A percentile compares a stretch with the other conserved stretches of the same genome.
Evolutionary conservation across 371 early-diverging fungal species (phyloP).

Genomic region (Phascolomyces articulosus): DNA sequence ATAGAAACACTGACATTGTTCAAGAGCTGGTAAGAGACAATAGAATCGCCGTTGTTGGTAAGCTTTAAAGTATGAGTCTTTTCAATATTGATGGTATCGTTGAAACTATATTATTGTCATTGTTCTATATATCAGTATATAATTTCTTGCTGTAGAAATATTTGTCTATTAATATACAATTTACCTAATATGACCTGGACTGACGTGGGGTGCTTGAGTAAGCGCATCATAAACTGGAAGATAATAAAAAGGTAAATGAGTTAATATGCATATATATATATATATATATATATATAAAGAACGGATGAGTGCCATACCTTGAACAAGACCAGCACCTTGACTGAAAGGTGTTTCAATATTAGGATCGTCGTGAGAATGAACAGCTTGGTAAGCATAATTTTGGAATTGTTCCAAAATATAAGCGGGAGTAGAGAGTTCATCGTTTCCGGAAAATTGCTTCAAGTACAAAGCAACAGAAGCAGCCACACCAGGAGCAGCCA

Average conservation of each 20-base stretch:
- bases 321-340: constrained; percentile 77
- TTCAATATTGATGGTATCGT: constrained; percentile 54
- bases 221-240: constrained; percentile 53
- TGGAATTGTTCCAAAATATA: constrained; percentile 37
- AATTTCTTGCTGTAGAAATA: too few species aligned
- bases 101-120: constrained; percentile 59
- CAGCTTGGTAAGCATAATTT: constrained; percentile 48
- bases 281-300: background rate
- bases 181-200: constrained; percentile 58
- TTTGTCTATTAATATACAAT: too few species aligned
- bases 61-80: constrained; percentile 49
- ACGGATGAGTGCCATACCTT: constrained; percentile 28
- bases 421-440: constrained; percentile 5
- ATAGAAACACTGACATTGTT: constrained; percentile 41
- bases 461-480: constrained; percentile 65
- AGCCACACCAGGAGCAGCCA: constrained; percentile 75
- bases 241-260: background rate
- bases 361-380: constrained; percentile 12
- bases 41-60: constrained; percentile 54
- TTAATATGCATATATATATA: background rate
- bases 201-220: constrained; percentile 42
- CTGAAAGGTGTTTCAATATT: constrained; percentile 33
- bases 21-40: constrained; percentile 49
- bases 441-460: constrained; percentile 25
- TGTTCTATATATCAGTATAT: too few species aligned